Conservation (phyloP, 108 stramenopile genomes). For the Skeletonema potamos region DNA sequence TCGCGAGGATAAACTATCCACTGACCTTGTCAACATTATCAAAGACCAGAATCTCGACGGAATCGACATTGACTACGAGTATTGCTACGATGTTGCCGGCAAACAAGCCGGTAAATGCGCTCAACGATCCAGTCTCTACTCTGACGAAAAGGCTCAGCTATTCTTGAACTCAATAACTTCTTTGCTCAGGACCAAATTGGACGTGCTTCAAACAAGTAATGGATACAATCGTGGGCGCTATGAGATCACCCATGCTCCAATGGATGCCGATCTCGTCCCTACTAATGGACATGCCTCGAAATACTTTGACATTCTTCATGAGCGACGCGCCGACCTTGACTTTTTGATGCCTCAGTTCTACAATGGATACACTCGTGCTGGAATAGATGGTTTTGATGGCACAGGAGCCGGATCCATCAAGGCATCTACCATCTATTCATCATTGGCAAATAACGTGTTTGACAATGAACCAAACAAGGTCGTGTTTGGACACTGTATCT, state of each 20-base stretch:
- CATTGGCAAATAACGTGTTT: constrained; percentile 46
- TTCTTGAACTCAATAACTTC: constrained; percentile 39
- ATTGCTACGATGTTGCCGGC: constrained; percentile 53
- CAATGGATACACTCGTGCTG: constrained; percentile 51
- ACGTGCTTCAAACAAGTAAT: constrained; percentile 25
- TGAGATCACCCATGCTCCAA: constrained; percentile 60
- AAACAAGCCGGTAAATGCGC: constrained; percentile 30
- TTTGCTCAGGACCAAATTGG: constrained; percentile 43
- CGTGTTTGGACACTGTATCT: constrained; percentile 62
- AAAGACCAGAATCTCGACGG: constrained; percentile 53
- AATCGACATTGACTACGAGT: constrained; percentile 73
- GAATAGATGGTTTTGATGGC: constrained; percentile 35
- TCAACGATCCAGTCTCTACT: constrained; percentile 31
- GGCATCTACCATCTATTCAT: constrained; percentile 31
- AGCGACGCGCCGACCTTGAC: constrained; percentile 30
- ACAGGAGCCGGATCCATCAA: constrained; percentile 10
- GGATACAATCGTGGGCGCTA: constrained; percentile 44
- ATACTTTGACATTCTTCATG: constrained; percentile 49
- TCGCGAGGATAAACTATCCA: constrained; percentile 48
- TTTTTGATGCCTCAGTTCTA: constrained; percentile 67
- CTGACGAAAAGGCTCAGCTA: constrained; percentile 31
- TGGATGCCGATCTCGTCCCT: constrained; percentile 54
- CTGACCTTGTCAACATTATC: constrained; percentile 46
- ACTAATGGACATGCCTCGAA: constrained; percentile 15
- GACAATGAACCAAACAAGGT: constrained; percentile 52